Evolutionary conservation across 345 rosid genomes (phyloP).

Genomic region (Eucalyptus marginata): DNA sequence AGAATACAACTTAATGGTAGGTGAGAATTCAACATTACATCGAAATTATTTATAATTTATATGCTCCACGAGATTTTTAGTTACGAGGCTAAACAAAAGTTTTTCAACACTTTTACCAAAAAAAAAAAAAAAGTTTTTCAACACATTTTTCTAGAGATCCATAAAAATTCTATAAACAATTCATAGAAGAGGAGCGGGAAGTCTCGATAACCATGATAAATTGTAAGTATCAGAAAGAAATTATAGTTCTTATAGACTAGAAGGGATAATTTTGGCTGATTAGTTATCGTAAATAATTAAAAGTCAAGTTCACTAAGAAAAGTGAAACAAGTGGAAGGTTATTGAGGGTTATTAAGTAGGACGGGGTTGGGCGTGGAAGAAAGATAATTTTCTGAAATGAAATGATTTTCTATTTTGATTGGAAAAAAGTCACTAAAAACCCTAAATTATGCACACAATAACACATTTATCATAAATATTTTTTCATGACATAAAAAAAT

Average conservation of each 20-base stretch:
- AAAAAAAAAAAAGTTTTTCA: background rate
- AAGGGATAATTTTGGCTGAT: background rate
- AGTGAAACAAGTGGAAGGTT: background rate
- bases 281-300: background rate
- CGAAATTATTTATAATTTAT: background rate
- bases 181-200: background rate
- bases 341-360: background rate
- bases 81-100: background rate
- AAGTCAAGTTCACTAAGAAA: background rate
- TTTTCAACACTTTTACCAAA: background rate
- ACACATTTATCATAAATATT: no score
- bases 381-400: background rate
- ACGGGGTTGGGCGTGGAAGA: background rate
- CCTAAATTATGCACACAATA: no score
- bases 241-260: background rate
- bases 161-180: background rate
- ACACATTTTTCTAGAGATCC: background rate
- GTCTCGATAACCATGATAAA: background rate
- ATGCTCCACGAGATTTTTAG: background rate
- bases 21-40: background rate
- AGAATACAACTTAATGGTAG: background rate
- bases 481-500: no score
- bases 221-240: background rate
- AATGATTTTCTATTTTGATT: background rate
- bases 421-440: no score